Evolutionary conservation across 345 rosid species (phyloP), one percentile per base, ranked within the genome.

Genomic region (Acer campestre): DNA sequence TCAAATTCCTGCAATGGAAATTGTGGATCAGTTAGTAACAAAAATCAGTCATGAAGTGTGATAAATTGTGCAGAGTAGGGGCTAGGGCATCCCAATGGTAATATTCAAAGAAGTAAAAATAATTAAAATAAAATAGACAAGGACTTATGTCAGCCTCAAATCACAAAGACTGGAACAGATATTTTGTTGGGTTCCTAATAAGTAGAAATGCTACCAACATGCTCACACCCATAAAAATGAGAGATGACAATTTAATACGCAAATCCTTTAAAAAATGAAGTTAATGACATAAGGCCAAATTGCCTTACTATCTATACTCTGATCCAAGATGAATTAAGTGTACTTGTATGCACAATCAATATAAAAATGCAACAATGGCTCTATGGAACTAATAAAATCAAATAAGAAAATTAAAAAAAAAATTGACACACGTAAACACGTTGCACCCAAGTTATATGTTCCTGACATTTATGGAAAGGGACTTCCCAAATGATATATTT

Each of bases 1-100:
- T 83, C 93, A 70, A 88, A 67, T 70, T 86, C 97, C 98, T 94
- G 85, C 85, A 84, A 71, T 20, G 64, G 65, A 67, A 68, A 76
- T 61, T 67, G 66, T 10, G 38, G 67, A 67, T 78, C 46, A 70
- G 70, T 9, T 22, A 77, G 61, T 65, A 29, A 29, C 22, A 76
- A 78, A 42, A 29, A 74, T 51, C n/a, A 55, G 29, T 17, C 23
- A 73, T 61, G 42, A 72, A 7, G 68, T 42, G 56, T 13, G 22
- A 44, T 16, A 72, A 61, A 72, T 40, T 29, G 67, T 7, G 12
- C 38, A 58, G 25, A 48, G 61, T 27, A 63, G n/a, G n/a, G n/a
- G n/a, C n/a, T n/a, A n/a, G 61, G 44, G n/a, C 35, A 55, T 29
- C 68, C 29, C 22, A 13, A 11, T 16, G 12, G 56, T 8, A 44